A percentile compares a stretch with the other conserved stretches of the same genome.
These are phyloP conservation scores for Cyberlindnera saturnus DNA, from an alignment of 805 yeast species.

Conservation along the genomic window DNA sequence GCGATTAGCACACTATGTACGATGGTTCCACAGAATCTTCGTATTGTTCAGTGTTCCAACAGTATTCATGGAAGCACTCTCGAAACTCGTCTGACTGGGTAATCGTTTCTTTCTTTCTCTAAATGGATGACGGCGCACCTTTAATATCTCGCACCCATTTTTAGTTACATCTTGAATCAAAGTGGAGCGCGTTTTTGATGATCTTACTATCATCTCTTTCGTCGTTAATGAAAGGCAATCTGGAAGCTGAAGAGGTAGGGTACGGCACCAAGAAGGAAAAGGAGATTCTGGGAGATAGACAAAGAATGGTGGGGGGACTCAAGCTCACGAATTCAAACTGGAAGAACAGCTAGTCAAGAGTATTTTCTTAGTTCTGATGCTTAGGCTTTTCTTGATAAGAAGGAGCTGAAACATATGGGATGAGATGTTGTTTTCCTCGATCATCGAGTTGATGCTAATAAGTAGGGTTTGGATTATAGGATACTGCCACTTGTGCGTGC, in stretches of 20 bases:
- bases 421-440: constrained; percentile 47
- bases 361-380: constrained; percentile 48
- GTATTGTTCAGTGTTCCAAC: constrained; percentile 57
- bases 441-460: constrained; percentile 50
- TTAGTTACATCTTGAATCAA: constrained; percentile 53
- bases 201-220: constrained; percentile 44
- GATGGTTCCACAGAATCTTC: neutral
- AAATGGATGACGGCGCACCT: constrained; percentile 74
- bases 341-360: constrained; percentile 39
- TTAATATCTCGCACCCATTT: constrained; percentile 50
- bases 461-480: constrained; percentile 36
- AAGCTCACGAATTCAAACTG: constrained; percentile 70
- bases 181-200: constrained; percentile 70
- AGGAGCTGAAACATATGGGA: constrained; percentile 81
- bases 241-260: constrained; percentile 67
- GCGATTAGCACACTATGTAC: too few species aligned
- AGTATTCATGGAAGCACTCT: constrained; percentile 61
- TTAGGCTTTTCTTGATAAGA: constrained; percentile 53
- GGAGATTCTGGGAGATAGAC: constrained; percentile 72
- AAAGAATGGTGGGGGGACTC: constrained; percentile 64
- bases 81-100: constrained; percentile 63
- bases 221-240: constrained; percentile 52
- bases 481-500: too few species aligned
- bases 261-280: constrained; percentile 36
- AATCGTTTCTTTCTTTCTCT: constrained; percentile 61